Base-by-base conservation (phyloP, 1,139 yeast species). In the Kodamaea derodonti region DNA sequence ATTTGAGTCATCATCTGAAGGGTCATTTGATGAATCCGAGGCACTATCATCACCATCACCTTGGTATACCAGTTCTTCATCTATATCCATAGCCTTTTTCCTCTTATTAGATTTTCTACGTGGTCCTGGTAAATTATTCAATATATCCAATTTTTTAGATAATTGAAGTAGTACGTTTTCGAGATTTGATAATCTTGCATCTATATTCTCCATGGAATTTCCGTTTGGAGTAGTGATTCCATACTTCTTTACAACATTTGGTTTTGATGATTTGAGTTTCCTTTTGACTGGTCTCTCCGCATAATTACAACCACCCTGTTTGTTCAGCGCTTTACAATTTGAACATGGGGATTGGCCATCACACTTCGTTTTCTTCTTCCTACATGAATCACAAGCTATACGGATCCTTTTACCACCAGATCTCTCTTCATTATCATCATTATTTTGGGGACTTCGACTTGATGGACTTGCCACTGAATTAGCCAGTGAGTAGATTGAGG, bases 231-330 rank as follows among this genome's bases (percentile, higher is more conserved):
- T 24, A 58, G 37, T 9, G 48, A 24, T 27, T 26, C 24, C 13
- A 12, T 20, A 12, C 12, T 31, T 24, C 17, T 26, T 18, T 15
- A 12, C 28, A 23, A 24, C 29, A 36, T 13, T 27, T n/a, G 9
- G 29, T 15, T 26, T 24, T 5, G 26, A 20, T 5, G 12, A 12
- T 30, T 22, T 14, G 20, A 31, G 31, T 33, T 45, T 50, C 15
- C 41, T 47, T 35, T 49, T 52, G 26, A 43, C 38, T 2, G 51
- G 52, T 23, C 57, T 46, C 30, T 60, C 62, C 15, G 51, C 53
- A 35, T 62, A 65, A 28, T 48, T 50, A 42, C 71, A 65, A 4
- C 44, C 36, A 1, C 47, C 23, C 14, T 51, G 53, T 16, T 49
- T 55, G 4, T 13, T 40, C 35, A 13, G 44, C 20, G 9, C 29